Evolutionary conservation across 169 alveolate genomes (phyloP).

Genomic region (Amoebophrya sp.): DNA sequence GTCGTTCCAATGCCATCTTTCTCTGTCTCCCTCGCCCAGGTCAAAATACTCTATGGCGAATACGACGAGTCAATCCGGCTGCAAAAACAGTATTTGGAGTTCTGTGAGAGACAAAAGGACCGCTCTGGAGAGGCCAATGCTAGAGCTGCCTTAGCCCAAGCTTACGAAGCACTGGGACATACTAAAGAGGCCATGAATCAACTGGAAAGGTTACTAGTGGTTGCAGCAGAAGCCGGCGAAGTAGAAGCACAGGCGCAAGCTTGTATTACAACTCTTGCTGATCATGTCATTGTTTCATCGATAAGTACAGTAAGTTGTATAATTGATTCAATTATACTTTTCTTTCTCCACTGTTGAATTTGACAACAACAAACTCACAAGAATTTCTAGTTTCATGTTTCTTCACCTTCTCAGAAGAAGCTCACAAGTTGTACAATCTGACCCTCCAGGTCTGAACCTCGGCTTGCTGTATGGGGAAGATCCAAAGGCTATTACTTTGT

Average conservation of each 20-base stretch:
- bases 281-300: no score
- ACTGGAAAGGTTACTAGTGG: background rate
- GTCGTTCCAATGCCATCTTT: no score
- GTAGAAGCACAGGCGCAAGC: background rate
- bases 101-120: background rate
- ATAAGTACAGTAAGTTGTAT: no score
- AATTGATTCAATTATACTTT: no score
- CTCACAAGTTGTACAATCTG: background rate
- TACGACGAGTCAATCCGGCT: no score
- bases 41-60: no score
- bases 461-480: background rate
- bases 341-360: no score
- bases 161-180: background rate
- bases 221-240: background rate
- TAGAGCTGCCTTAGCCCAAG: background rate
- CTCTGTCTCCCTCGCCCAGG: background rate
- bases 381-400: background rate
- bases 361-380: background rate
- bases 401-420: background rate
- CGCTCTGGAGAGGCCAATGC: background rate
- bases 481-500: background rate
- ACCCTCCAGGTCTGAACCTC: no score
- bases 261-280: no score
- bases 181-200: background rate
- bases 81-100: background rate